Evolutionary conservation across 2,329 filamentous ascomycete genomes (phyloP).

Genomic region (Xylariaceae sp.): DNA sequence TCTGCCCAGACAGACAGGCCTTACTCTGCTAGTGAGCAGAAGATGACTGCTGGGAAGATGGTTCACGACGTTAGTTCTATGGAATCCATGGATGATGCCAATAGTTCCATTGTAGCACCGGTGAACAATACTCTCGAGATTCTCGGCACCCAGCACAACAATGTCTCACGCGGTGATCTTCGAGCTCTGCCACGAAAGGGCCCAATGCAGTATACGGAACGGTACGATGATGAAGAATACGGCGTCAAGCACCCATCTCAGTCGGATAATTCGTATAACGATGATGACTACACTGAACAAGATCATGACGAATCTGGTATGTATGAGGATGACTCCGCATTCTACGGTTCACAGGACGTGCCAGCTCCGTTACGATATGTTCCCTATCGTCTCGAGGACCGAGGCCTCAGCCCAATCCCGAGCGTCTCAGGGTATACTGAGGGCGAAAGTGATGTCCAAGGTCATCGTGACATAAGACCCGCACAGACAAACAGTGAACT

Average conservation of each 20-base stretch:
- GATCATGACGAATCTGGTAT: constrained; percentile 33
- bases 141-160: constrained; percentile 63
- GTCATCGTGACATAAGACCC: constrained; percentile 52
- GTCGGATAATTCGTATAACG: constrained; percentile 34
- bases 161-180: constrained; percentile 55
- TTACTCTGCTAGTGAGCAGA: constrained; percentile 60
- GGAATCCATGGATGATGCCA: constrained; percentile 47
- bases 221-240: constrained; percentile 45
- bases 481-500: constrained; percentile 46
- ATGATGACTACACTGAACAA: constrained; percentile 43
- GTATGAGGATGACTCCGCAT: constrained; percentile 43
- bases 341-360: constrained; percentile 57
- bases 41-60: constrained; percentile 59
- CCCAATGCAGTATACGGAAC: constrained; percentile 38
- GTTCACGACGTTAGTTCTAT: constrained; percentile 56
- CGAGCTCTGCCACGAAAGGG: constrained; percentile 48
- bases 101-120: constrained; percentile 54
- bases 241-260: constrained; percentile 38
- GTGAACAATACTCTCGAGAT: constrained; percentile 47
- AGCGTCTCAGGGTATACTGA: constrained; percentile 85
- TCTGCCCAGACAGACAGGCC: constrained; percentile 74
- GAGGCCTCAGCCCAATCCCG: constrained; percentile 80
- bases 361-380: constrained; percentile 60
- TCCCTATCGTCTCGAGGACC: constrained; percentile 63
- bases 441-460: constrained; percentile 54